Evolutionary conservation across 257 asterid genomes (phyloP), one percentile per base, ranked within the genome.

Genomic region (Parsonsia alboflavescens): DNA sequence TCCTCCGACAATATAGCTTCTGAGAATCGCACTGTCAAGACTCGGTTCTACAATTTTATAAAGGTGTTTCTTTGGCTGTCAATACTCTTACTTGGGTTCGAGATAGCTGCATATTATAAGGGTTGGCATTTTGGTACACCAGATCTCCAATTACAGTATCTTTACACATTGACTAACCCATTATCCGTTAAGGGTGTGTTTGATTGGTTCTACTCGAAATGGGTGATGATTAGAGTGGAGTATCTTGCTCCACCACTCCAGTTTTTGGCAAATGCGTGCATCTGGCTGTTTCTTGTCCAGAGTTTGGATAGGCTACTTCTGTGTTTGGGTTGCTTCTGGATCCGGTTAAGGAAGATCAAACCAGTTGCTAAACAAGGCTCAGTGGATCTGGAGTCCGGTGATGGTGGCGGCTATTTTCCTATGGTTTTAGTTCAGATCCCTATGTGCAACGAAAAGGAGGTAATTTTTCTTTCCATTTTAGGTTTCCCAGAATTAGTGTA

Each of bases 391-490:
- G 97, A 93, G 82, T 82, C 91, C 36, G 93, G 96, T 30, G 84
- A 80, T 68, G 89, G 83, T 66, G 86, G 68, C 73, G 95, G 89
- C 21, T 93, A 90, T 80, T 90, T 89, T 77, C 98, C 98, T 8
- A 91, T 91, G 98, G 97, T 93, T 54, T 78, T 93, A 78, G 97
- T 93, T 77, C 97, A 93, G 89, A 93, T 93, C 88, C 98, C 98
- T 73, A 93, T 93, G 98, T 93, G 98, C 81, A 93, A 93, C 21
- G 98, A 93, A 70, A 93, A 90, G 81, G 97, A 93, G 97, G 98
- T 93, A 83, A 53, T 63, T 22, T 0, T 45, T 46, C 2, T 33
- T 30, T 6, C 10, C 8, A 33, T 36, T 15, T 7, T 7, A 17
- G 26, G 36, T 11, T 65, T 77, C 9, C 79, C 28, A 16, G 3